Evolutionary conservation across 2,329 filamentous ascomycete species (phyloP), one percentile per base, ranked within the genome.

Genomic region (Mycocentrospora acerina): DNA sequence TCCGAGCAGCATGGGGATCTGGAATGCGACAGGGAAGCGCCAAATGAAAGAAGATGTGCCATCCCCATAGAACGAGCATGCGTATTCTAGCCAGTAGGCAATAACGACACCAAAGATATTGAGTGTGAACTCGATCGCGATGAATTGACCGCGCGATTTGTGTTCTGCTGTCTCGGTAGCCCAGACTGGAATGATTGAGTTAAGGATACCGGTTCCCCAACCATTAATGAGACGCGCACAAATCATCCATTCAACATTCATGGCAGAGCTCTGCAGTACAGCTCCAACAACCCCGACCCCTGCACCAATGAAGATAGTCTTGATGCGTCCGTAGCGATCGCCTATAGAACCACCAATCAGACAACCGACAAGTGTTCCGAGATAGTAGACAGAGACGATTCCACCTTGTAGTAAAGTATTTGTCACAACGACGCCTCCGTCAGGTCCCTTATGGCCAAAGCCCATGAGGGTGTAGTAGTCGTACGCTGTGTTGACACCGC

Each of bases 51-150:
- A 67, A 0, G 79, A 81, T 2, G 67, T 69, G 9, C 79, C 79
- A 24, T 74, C 72, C 40, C 82, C 75, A 48, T 81, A 76, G 55
- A 80, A 85, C 0, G 79, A 80, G 8, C 80, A 70, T 3, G 80
- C 82, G 46, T 62, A 71, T 35, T 70, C 68, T 8, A 73, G 51
- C 69, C 69, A 72, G 45, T 86, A 86, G 3, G 77, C 67, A 24
- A 82, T 71, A 14, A 82, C 78, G 1, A 86, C 81, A 53, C 83
- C 83, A 32, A 86, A 81, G 44, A 87, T 86, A 56, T 88, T 88
- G 7, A 87, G 64, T 0, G 83, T 87, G 46, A 88, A 88, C 53
- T 88, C 84, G 37, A 86, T 81, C 8, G 82, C 81, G 40, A 88
- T 80, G 46, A 86, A 85, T 32, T 81, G 76, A 5, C 85, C 85